A percentile compares a stretch with the other conserved stretches of the same genome.
Evolutionary conservation across 2,329 filamentous ascomycete species (phyloP).

Genomic region (Colletotrichum lupini): DNA sequence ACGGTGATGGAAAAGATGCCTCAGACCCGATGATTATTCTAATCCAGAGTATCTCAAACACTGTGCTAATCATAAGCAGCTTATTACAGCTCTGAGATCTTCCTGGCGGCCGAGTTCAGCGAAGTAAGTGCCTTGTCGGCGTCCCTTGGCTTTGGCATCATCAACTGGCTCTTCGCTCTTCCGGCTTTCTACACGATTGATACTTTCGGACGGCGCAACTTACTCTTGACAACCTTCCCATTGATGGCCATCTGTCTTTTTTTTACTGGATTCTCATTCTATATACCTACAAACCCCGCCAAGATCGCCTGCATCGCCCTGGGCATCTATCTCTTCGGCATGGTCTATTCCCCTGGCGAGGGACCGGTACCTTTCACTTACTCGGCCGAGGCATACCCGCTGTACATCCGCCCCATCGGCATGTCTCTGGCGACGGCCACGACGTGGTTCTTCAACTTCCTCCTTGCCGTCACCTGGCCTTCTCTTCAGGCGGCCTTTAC

Average conservation of each 20-base stretch:
- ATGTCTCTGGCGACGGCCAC: slow-evolving; percentile 69
- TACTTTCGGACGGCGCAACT: slow-evolving; percentile 72
- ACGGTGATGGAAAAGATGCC: too few relatives aligned
- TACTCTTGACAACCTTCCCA: slow-evolving; percentile 73
- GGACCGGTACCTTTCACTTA: slow-evolving; percentile 75
- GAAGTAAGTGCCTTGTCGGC: slow-evolving; percentile 65
- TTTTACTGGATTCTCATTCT: slow-evolving; percentile 60
- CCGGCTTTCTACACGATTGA: slow-evolving; percentile 76
- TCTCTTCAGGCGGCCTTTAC: slow-evolving; percentile 55
- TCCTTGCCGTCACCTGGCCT: slow-evolving; percentile 59
- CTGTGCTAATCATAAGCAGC: slow-evolving; percentile 41
- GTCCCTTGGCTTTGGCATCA: slow-evolving; percentile 72
- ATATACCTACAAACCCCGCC: slow-evolving; percentile 49
- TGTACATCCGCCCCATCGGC: slow-evolving; percentile 70
- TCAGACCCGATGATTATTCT: too few relatives aligned
- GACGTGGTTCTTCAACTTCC: slow-evolving; percentile 59
- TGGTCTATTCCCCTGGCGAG: slow-evolving; percentile 69
- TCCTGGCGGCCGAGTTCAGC: slow-evolving; percentile 63
- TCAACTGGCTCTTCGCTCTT: slow-evolving; percentile 74
- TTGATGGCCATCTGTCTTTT: slow-evolving; percentile 67
- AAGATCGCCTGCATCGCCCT: slow-evolving; percentile 57
- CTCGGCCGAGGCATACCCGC: slow-evolving; percentile 73
- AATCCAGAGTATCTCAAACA: too few relatives aligned
- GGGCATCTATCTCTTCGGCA: slow-evolving; percentile 61
- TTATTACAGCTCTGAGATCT: slow-evolving; percentile 72